Evolutionary conservation across 2,329 filamentous ascomycete genomes (phyloP).

Genomic region (Aphanocladium album): DNA sequence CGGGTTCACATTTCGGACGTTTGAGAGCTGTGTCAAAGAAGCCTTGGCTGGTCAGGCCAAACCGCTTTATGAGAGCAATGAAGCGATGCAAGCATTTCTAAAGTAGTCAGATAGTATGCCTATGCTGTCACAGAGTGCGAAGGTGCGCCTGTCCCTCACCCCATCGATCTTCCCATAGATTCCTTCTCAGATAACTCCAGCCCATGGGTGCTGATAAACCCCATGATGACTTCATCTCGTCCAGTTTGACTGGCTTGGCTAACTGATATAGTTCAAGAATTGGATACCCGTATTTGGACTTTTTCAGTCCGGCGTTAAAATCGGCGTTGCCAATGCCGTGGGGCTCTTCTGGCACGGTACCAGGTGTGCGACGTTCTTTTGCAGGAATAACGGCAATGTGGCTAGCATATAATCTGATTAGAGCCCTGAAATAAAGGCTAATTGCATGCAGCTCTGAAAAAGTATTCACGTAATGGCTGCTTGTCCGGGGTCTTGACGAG

Average conservation of each 20-base stretch:
- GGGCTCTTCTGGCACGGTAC: conserved; percentile 16
- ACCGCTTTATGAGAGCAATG: neutral
- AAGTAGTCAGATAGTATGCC: neutral
- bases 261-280: conserved; percentile 23
- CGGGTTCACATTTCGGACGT: neutral
- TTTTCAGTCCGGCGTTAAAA: conserved; percentile 24
- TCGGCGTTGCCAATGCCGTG: conserved; percentile 24
- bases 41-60: neutral
- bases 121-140: too few relatives aligned
- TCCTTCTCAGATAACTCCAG: conserved; percentile 19
- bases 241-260: conserved; percentile 17
- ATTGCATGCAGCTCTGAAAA: neutral
- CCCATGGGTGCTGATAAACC: conserved; percentile 24
- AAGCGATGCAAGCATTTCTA: neutral
- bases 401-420: neutral
- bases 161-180: conserved; percentile 23
- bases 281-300: conserved; percentile 24
- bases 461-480: neutral
- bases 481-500: neutral
- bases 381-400: conserved; percentile 9
- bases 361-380: conserved; percentile 14
- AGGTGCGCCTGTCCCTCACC: conserved; percentile 13
- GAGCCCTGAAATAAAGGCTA: too few relatives aligned
- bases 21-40: neutral
- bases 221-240: conserved; percentile 22